Evolutionary conservation across 805 yeast genomes (phyloP).

Genomic region (Metschnikowia vanudenii): DNA sequence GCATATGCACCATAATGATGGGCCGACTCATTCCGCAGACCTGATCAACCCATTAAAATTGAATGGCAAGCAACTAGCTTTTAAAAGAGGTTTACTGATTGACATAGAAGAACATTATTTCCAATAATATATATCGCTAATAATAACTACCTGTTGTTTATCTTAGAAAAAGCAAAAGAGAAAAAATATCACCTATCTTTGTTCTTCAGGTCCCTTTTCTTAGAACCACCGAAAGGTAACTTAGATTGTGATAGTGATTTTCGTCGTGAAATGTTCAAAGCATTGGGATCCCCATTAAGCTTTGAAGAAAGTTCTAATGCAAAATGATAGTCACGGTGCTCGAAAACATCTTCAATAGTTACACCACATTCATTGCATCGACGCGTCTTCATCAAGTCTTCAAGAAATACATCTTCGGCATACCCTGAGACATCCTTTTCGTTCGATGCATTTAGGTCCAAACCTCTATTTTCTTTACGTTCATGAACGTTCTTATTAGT

Average conservation of each 20-base stretch:
- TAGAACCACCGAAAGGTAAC: constrained; percentile 3
- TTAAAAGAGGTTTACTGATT: too few relatives aligned
- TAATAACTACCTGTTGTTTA: too few relatives aligned
- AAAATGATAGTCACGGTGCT: constrained; percentile 55
- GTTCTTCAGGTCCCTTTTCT: neutral
- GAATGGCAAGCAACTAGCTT: too few relatives aligned
- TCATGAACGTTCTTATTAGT: neutral
- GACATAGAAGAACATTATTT: too few relatives aligned
- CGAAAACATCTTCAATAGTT: constrained; percentile 34
- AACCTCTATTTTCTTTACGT: neutral
- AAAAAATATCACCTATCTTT: too few relatives aligned
- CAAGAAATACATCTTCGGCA: constrained; percentile 15
- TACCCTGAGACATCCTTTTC: neutral
- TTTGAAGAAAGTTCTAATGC: constrained; percentile 50
- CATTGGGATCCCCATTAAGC: constrained; percentile 24
- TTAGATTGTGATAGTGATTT: constrained; percentile 6
- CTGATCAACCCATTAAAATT: too few relatives aligned
- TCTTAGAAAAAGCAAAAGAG: too few relatives aligned
- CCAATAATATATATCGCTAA: too few relatives aligned
- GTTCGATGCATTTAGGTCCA: neutral
- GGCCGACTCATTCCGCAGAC: too few relatives aligned
- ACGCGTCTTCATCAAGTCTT: constrained; percentile 20
- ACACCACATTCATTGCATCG: constrained; percentile 29
- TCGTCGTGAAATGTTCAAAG: neutral
- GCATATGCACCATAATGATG: neutral